Conservation (phyloP, 2,329 filamentous ascomycete species). For the Fusarium solani-melongenae region DNA sequence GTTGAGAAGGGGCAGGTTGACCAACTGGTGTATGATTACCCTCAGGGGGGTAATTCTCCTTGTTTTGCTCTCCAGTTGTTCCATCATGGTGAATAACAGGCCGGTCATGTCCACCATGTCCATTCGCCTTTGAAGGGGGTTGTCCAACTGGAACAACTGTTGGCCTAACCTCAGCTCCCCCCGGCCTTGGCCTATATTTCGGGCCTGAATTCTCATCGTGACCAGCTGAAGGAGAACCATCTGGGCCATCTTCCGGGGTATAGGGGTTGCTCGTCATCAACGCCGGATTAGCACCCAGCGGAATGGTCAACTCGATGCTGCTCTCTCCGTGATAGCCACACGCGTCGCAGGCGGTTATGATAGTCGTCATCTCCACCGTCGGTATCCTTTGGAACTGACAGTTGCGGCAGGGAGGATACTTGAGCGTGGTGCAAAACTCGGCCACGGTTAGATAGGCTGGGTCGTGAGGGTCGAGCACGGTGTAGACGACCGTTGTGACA, state of each 20-base stretch:
- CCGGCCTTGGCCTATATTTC: neutral
- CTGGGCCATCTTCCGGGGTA: neutral
- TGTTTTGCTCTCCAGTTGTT: neutral
- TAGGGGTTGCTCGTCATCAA: neutral
- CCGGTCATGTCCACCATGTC: neutral
- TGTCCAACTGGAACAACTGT: neutral
- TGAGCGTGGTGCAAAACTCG: slow-evolving; percentile 13
- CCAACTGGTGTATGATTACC: neutral
- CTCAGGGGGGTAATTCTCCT: neutral
- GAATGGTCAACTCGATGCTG: slow-evolving; percentile 14
- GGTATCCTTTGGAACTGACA: slow-evolving; percentile 10
- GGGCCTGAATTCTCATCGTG: neutral
- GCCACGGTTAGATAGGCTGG: slow-evolving; percentile 14
- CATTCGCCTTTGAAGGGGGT: neutral
- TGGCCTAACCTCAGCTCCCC: neutral
- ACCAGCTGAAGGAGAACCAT: neutral
- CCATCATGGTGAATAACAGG: neutral
- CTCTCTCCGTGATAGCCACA: slow-evolving; percentile 21
- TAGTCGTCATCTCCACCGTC: slow-evolving; percentile 19
- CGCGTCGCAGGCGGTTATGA: slow-evolving; percentile 3
- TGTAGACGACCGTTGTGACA: slow-evolving; percentile 20
- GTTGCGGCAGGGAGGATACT: slow-evolving; percentile 5
- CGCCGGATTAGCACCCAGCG: neutral
- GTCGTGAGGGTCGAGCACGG: slow-evolving; percentile 12
- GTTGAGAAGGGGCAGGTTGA: neutral